Percentiles rank a stretch among this genome's conserved stretches.
phyloP scores from a whole-genome alignment of 495 filamentous ascomycete genomes.

The Talaromyces liani region DNA sequence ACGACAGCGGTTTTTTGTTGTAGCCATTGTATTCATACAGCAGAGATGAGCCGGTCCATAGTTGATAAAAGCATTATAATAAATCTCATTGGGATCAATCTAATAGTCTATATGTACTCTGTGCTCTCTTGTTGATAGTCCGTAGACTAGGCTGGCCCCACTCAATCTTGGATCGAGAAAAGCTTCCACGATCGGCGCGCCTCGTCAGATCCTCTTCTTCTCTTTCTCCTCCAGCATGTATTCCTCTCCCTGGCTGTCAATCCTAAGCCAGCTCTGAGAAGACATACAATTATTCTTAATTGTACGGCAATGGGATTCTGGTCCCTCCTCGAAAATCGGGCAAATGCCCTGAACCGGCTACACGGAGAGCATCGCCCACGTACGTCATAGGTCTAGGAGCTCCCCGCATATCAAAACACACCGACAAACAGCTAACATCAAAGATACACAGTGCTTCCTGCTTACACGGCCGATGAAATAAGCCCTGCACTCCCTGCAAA shows the following conservation, averaged over 20 bases:
- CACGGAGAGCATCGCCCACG: slow-evolving; percentile 29
- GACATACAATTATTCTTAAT: neutral
- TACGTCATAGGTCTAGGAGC: slow-evolving; percentile 18
- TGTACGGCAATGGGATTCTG: slow-evolving; percentile 25
- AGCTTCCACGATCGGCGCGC: neutral
- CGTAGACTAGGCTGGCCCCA: neutral
- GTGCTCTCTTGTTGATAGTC: neutral
- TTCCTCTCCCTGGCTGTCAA: neutral
- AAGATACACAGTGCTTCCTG: slow-evolving; percentile 23
- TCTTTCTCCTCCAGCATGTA: neutral
- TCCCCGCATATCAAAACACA: neutral
- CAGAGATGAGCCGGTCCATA: neutral
- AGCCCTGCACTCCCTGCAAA: slow-evolving; percentile 48
- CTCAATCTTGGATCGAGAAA: neutral
- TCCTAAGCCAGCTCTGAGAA: neutral
- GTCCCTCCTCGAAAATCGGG: slow-evolving; percentile 22
- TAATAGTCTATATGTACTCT: neutral
- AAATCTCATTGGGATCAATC: neutral
- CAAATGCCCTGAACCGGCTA: slow-evolving; percentile 16
- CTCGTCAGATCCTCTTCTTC: neutral
- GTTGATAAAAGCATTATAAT: slow-evolving; percentile 1
- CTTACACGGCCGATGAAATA: slow-evolving; percentile 26
- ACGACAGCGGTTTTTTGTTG: neutral
- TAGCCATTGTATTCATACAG: neutral
- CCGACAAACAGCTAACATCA: slow-evolving; percentile 18